phyloP scores from a whole-genome alignment of 2,329 filamentous ascomycete genomes.

The Aspergillus ustus region DNA sequence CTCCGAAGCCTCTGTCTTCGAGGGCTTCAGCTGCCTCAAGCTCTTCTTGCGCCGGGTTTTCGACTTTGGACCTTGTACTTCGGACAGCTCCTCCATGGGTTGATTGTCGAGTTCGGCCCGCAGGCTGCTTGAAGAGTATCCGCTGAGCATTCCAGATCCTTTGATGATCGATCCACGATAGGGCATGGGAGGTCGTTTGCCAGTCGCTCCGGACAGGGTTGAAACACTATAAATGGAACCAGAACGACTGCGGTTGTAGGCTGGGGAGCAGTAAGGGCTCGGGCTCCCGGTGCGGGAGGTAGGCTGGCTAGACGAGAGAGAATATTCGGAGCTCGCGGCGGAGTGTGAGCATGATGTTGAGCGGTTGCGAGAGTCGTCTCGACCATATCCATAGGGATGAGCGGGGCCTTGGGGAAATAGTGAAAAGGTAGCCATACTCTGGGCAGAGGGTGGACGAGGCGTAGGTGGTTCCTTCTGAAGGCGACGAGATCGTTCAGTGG shows the following conservation, averaged over 20 bases:
- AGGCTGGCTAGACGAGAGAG: slow-evolving; percentile 20
- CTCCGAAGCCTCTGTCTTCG: slow-evolving; percentile 16
- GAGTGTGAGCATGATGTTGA: slow-evolving; percentile 26
- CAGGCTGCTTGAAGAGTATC: slow-evolving; percentile 35
- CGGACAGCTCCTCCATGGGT: slow-evolving; percentile 11
- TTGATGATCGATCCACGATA: slow-evolving; percentile 34
- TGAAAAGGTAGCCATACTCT: slow-evolving; percentile 30
- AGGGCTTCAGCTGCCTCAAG: slow-evolving; percentile 20
- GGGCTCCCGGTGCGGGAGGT: slow-evolving; percentile 28
- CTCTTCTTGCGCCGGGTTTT: slow-evolving; percentile 25
- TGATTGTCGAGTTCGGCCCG: slow-evolving; percentile 33
- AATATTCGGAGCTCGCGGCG: slow-evolving; percentile 24
- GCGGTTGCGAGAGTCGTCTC: slow-evolving; percentile 22
- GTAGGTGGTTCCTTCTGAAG: slow-evolving; percentile 24
- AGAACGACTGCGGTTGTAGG: slow-evolving; percentile 28
- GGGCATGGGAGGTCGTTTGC: slow-evolving; percentile 27
- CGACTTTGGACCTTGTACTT: slow-evolving; percentile 17
- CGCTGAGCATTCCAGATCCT: slow-evolving; percentile 30
- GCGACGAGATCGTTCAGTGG: slow-evolving; percentile 26
- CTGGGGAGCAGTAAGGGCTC: slow-evolving; percentile 25
- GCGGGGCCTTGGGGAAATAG: slow-evolving; percentile 16
- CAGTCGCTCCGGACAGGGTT: slow-evolving; percentile 21
- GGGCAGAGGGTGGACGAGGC: slow-evolving; percentile 31
- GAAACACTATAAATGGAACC: slow-evolving; percentile 31
- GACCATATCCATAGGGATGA: slow-evolving; percentile 17